A percentile compares a stretch with the other conserved stretches of the same genome.
These are phyloP conservation scores for Jaapia argillacea DNA, from an alignment of 768 basidiomycete species.

Conservation along the genomic window DNA sequence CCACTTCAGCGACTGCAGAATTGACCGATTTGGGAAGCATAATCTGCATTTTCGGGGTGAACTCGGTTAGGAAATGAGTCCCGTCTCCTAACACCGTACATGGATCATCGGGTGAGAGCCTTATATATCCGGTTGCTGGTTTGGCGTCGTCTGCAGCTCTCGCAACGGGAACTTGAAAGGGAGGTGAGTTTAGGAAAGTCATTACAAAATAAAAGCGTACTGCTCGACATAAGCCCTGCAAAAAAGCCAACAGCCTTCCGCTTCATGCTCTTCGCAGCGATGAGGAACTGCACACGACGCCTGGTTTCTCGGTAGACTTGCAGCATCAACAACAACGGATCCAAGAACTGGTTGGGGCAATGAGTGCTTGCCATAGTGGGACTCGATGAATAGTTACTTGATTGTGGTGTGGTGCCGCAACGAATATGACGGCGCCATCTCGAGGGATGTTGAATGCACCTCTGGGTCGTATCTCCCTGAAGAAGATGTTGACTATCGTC, in stretches of 20 bases:
- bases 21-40: slow-evolving; percentile 75
- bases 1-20: slow-evolving; percentile 73
- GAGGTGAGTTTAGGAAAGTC: not conserved
- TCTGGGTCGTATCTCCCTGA: slow-evolving; percentile 88
- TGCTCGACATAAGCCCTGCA: slow-evolving; percentile 77
- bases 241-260: slow-evolving; percentile 72
- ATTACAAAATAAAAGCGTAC: slow-evolving; percentile 32
- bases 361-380: not conserved
- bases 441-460: slow-evolving; percentile 92
- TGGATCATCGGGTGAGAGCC: slow-evolving; percentile 66
- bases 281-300: slow-evolving; percentile 76
- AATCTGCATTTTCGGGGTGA: slow-evolving; percentile 74
- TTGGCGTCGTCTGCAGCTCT: slow-evolving; percentile 84
- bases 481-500: slow-evolving; percentile 85
- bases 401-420: slow-evolving; percentile 88
- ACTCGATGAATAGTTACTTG: slow-evolving; percentile 40
- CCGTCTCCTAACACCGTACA: slow-evolving; percentile 74
- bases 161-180: slow-evolving; percentile 70
- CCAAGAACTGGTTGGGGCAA: slow-evolving; percentile 60
- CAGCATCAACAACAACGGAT: slow-evolving; percentile 75
- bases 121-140: slow-evolving; percentile 62
- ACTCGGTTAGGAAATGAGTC: slow-evolving; percentile 68
- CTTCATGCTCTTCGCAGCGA: slow-evolving; percentile 85
- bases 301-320: slow-evolving; percentile 77
- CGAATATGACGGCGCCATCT: slow-evolving; percentile 87